A percentile compares a stretch with the other conserved stretches of the same genome.
These are phyloP conservation scores for Aplosporella prunicola DNA, from an alignment of 2,329 filamentous ascomycete genomes.

Conservation along the genomic window DNA sequence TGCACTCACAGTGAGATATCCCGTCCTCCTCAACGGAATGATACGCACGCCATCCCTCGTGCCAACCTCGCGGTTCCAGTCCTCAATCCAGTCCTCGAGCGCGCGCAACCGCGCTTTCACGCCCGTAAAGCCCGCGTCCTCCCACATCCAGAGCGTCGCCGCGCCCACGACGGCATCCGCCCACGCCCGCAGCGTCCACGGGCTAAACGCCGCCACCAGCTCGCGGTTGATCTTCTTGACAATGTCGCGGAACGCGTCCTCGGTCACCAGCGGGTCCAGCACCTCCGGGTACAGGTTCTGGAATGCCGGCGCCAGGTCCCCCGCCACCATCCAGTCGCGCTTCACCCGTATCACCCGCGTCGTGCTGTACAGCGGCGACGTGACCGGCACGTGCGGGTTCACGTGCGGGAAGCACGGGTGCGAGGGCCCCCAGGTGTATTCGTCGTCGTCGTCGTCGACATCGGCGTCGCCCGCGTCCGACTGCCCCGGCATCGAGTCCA, in stretches of 20 bases:
- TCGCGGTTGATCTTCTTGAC: slow-evolving; percentile 75
- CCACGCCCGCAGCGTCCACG: slow-evolving; percentile 66
- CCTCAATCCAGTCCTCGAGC: slow-evolving; percentile 73
- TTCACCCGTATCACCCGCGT: slow-evolving; percentile 88
- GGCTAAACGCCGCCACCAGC: slow-evolving; percentile 68
- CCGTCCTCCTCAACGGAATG: slow-evolving; percentile 69
- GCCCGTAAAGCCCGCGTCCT: slow-evolving; percentile 70
- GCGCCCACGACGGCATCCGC: slow-evolving; percentile 71
- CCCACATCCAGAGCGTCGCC: slow-evolving; percentile 88
- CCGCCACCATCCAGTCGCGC: slow-evolving; percentile 82
- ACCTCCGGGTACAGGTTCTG: slow-evolving; percentile 96
- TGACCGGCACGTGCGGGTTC: slow-evolving; percentile 78
- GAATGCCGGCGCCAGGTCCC: slow-evolving; percentile 85
- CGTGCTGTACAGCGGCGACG: slow-evolving; percentile 61
- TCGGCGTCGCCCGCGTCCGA: slow-evolving; percentile 2
- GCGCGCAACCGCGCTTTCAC: slow-evolving; percentile 61
- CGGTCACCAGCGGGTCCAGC: slow-evolving; percentile 72
- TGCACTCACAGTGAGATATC: slow-evolving; percentile 64
- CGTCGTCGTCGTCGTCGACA: slow-evolving; percentile 44
- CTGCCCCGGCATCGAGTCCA: not conserved
- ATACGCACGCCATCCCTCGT: slow-evolving; percentile 58
- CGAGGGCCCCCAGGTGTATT: slow-evolving; percentile 81
- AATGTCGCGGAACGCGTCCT: slow-evolving; percentile 76
- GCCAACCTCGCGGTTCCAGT: slow-evolving; percentile 68
- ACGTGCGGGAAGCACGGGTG: slow-evolving; percentile 92